Base-by-base conservation (phyloP, 352 stramenopile genomes). In the Plasmopara halstedii region DNA sequence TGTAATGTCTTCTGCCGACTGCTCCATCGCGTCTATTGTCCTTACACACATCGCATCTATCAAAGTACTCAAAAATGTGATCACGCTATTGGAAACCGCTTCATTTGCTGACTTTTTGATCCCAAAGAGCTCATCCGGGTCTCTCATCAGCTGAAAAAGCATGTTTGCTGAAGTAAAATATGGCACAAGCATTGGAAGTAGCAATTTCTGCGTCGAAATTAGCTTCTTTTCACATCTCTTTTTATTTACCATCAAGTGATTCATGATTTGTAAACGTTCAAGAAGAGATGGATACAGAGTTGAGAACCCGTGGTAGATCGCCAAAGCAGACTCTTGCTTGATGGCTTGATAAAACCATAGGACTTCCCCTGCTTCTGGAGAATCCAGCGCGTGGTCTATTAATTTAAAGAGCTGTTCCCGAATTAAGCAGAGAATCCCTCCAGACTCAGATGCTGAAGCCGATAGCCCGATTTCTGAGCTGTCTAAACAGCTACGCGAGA, bases 141-240 rank as follows among this genome's bases (percentile, higher is more conserved):
- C 77, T 35, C 31, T 66, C 61, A 90, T 88, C 2, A 94, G 54
- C 37, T 88, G 70, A 50, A 91, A 94, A 5, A 94, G 53, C 69
- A 87, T 91, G 45, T 88, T 88, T 11, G 73, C 59, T 23, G 77
- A 87, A 17, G 80, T 85, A 46, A 94, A 91, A 23, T 59, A 79
- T n/a, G 82, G 80, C 0, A 90, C 67, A 8, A 94, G 72, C 75
- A 90, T 90, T 14, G 82, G 79, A 20, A 90, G 50, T 9, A 94
- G 64, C 15, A 89, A 29, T 37, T 81, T 71, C 43, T 83, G 82
- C 0, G 55, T 71, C 25, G 72, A 53, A 4, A 64, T 70, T 21
- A 51, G 23, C n/a, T 63, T 40, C 11, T 38, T 20, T 19, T 61
- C 35, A 9, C 64, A 53, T 2, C 38, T 42, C 0, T 45, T 40